These are phyloP conservation scores for Mycocentrospora acerina DNA, from an alignment of 2,329 filamentous ascomycete genomes.

Conservation along the genomic window DNA sequence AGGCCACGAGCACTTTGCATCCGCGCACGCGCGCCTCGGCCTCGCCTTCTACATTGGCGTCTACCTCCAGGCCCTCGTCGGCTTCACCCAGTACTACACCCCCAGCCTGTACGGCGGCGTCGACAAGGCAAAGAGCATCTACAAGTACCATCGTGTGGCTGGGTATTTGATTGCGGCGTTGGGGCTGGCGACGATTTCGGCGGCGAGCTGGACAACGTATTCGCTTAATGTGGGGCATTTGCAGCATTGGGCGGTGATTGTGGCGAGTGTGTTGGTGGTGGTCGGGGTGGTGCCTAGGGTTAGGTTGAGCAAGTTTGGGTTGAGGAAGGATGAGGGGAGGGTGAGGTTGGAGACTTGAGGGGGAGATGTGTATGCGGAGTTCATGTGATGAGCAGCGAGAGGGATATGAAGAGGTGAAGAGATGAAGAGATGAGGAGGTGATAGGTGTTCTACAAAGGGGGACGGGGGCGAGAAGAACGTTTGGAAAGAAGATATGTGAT, in stretches of 20 bases:
- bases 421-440: too few species aligned
- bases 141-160: constrained; percentile 81
- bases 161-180: constrained; percentile 75
- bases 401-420: too few species aligned
- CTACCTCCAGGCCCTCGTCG: constrained; percentile 72
- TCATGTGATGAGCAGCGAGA: too few species aligned
- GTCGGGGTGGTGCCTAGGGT: constrained; percentile 75
- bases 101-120: constrained; percentile 76
- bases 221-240: constrained; percentile 69
- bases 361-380: neutral
- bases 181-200: constrained; percentile 71
- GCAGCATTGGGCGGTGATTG: constrained; percentile 71
- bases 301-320: constrained; percentile 77
- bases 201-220: constrained; percentile 76
- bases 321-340: constrained; percentile 33
- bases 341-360: constrained; percentile 11
- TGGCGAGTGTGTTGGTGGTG: constrained; percentile 67
- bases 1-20: constrained; percentile 72
- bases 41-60: constrained; percentile 71
- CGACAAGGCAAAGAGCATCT: constrained; percentile 76
- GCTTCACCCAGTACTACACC: constrained; percentile 78
- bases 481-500: too few species aligned
- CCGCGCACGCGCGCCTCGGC: constrained; percentile 80
- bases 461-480: too few species aligned
- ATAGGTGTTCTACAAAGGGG: too few species aligned